Conservation (phyloP, 2,329 filamentous ascomycete species). For the Thermothelomyces thermophilus region DNA sequence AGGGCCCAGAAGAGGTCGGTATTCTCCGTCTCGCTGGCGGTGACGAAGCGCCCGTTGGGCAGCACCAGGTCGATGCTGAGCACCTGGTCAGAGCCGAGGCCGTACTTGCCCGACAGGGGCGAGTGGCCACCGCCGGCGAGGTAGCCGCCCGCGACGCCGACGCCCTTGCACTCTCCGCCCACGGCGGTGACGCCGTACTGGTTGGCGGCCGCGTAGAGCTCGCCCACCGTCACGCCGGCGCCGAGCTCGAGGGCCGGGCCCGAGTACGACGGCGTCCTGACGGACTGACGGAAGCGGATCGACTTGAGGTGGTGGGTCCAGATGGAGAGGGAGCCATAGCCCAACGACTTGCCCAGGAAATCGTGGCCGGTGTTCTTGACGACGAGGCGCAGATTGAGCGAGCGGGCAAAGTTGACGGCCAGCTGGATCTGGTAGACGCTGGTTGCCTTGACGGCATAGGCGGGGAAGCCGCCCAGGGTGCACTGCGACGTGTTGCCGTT, state of each 20-base stretch:
- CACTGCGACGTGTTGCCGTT: conserved; percentile 21
- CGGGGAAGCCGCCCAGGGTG: conserved; percentile 33
- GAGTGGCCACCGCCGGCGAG: conserved; percentile 48
- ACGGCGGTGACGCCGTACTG: conserved; percentile 42
- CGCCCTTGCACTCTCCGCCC: conserved; percentile 39
- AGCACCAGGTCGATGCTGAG: conserved; percentile 43
- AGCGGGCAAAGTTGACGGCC: conserved; percentile 37
- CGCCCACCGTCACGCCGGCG: conserved; percentile 41
- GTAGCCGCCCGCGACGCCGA: conserved; percentile 46
- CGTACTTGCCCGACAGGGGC: conserved; percentile 42
- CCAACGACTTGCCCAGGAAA: conserved; percentile 35
- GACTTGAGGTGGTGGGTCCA: conserved; percentile 24
- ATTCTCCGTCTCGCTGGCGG: conserved; percentile 35
- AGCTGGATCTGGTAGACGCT: conserved; percentile 34
- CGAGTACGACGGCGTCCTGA: conserved; percentile 15
- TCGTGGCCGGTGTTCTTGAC: conserved; percentile 49
- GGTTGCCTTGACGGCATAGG: conserved; percentile 34
- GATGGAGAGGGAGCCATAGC: conserved; percentile 32
- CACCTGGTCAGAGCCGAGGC: conserved; percentile 45
- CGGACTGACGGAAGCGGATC: conserved; percentile 16
- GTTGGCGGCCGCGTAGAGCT: conserved; percentile 46
- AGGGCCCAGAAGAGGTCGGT: conserved; percentile 46
- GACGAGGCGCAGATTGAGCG: conserved; percentile 33
- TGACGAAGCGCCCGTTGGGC: conserved; percentile 38
- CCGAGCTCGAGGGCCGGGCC: conserved; percentile 35